Evolutionary conservation across 345 rosid species (phyloP).

Genomic region (Erodium maritimum): DNA sequence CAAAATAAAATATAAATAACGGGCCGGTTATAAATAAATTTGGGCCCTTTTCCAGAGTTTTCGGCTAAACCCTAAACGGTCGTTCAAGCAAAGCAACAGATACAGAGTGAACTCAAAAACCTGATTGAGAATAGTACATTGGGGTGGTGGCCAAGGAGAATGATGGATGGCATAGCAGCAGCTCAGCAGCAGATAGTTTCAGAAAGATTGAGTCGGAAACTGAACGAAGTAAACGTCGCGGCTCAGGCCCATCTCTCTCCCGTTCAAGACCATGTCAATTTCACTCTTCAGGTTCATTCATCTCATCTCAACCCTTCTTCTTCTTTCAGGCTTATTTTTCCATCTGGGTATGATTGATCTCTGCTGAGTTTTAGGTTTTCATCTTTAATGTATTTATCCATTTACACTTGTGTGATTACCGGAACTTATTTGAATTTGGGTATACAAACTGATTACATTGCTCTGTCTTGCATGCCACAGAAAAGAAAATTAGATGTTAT

Average conservation of each 20-base stretch:
- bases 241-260: conserved; percentile 66
- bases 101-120: too few species aligned
- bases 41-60: too few species aligned
- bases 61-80: too few species aligned
- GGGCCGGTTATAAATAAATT: too few species aligned
- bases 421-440: not conserved
- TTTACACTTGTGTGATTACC: not conserved
- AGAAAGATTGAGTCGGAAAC: conserved; percentile 54
- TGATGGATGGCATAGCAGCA: conserved; percentile 52
- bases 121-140: too few species aligned
- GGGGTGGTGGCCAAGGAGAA: too few species aligned
- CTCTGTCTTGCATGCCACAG: not conserved
- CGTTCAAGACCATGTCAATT: conserved; percentile 76
- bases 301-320: not conserved
- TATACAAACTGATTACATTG: too few species aligned
- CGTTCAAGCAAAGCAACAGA: too few species aligned
- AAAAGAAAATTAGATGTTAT: not conserved
- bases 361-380: not conserved
- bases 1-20: too few species aligned
- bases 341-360: not conserved
- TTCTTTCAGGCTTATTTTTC: too few species aligned
- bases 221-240: conserved; percentile 52
- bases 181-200: conserved; percentile 47
- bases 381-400: not conserved
- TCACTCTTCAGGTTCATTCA: conserved; percentile 66